A percentile compares a stretch with the other conserved stretches of the same genome.
Conservation (phyloP, 495 filamentous ascomycete species). For the Aspergillus bridgeri region DNA sequence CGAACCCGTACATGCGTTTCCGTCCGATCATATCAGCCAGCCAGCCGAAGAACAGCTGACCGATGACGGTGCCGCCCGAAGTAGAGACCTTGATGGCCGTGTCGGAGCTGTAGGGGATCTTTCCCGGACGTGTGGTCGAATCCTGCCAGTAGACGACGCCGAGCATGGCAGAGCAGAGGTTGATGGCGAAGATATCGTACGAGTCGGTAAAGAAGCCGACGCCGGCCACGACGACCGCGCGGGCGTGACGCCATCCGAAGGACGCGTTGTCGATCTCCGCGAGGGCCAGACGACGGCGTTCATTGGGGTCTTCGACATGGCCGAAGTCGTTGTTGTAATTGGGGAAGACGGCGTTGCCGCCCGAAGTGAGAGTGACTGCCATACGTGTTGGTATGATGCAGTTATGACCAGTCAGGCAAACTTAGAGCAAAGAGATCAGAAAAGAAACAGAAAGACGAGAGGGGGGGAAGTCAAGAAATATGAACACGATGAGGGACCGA, state of each 20-base stretch:
- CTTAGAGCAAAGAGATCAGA: neutral
- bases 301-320: conserved; percentile 67
- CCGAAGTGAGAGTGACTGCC: conserved; percentile 18
- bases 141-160: conserved; percentile 69
- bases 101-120: conserved; percentile 61
- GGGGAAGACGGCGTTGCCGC: conserved; percentile 65
- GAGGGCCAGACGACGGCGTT: conserved; percentile 69
- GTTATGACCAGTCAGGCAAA: neutral
- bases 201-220: conserved; percentile 83
- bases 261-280: conserved; percentile 76
- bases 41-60: conserved; percentile 78
- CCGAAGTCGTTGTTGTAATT: conserved; percentile 57
- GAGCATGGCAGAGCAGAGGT: conserved; percentile 63
- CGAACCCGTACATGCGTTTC: conserved; percentile 84
- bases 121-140: conserved; percentile 45
- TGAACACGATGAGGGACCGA: neutral
- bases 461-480: neutral
- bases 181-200: conserved; percentile 79
- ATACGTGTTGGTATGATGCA: neutral
- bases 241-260: conserved; percentile 77
- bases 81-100: conserved; percentile 87
- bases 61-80: conserved; percentile 81
- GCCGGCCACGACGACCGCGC: conserved; percentile 74
- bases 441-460: neutral
- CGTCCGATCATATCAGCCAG: conserved; percentile 77